These are phyloP conservation scores for Sporothrix inflata DNA, from an alignment of 2,329 filamentous ascomycete genomes.

Conservation along the genomic window DNA sequence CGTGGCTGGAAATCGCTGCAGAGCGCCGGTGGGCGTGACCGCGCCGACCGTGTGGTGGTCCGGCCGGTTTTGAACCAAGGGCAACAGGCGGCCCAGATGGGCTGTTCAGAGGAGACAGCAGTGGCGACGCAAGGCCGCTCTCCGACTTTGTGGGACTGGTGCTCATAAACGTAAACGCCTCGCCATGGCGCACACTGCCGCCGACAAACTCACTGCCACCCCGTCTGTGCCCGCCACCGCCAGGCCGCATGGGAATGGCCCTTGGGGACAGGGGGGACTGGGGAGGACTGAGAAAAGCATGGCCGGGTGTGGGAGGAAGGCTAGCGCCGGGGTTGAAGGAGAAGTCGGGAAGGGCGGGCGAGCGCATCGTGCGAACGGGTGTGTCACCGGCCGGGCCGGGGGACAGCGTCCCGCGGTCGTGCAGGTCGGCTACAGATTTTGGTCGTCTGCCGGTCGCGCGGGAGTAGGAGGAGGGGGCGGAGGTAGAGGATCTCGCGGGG, in stretches of 20 bases:
- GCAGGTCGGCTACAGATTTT: conserved; percentile 56
- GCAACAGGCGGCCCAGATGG: background rate
- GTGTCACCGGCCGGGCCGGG: background rate
- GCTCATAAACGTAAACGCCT: conserved; percentile 64
- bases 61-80: conserved; percentile 30
- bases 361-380: conserved; percentile 37
- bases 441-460: conserved; percentile 55
- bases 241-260: conserved; percentile 55
- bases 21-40: conserved; percentile 83
- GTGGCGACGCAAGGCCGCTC: conserved; percentile 60
- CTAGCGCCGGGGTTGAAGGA: conserved; percentile 52
- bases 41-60: conserved; percentile 51
- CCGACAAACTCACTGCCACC: conserved; percentile 87
- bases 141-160: conserved; percentile 70
- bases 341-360: conserved; percentile 56
- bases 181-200: conserved; percentile 64
- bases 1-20: conserved; percentile 79
- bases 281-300: conserved; percentile 56
- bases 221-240: conserved; percentile 75
- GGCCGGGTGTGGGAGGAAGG: conserved; percentile 42
- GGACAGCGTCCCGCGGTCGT: conserved; percentile 38
- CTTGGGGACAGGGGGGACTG: conserved; percentile 57
- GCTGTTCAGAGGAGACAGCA: conserved; percentile 54
- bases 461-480: conserved; percentile 53
- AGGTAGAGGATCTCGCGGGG: conserved; percentile 53